A percentile compares a stretch with the other conserved stretches of the same genome.
Conservation (phyloP, 2,329 filamentous ascomycete species). For the Blastomyces silverae region DNA sequence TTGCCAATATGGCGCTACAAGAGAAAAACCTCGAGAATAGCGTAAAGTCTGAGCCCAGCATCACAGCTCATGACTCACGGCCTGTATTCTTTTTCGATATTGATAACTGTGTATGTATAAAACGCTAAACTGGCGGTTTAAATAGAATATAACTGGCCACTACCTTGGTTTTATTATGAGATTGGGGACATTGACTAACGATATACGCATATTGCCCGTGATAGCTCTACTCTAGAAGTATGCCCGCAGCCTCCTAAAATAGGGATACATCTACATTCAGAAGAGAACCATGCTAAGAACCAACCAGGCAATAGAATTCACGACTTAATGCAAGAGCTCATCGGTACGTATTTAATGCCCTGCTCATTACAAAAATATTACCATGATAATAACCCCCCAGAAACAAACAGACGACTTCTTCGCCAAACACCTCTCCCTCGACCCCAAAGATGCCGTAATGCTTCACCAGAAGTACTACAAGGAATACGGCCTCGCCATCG, state of each 20-base stretch:
- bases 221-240: constrained; percentile 77
- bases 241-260: constrained; percentile 25
- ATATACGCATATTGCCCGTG: constrained; percentile 9
- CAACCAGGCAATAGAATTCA: constrained; percentile 66
- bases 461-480: constrained; percentile 91
- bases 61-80: constrained; percentile 32
- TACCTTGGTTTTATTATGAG: not conserved
- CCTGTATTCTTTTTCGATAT: constrained; percentile 79
- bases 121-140: not conserved
- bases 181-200: constrained; percentile 2
- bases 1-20: not conserved
- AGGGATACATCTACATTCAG: not conserved
- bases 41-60: not conserved
- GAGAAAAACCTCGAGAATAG: constrained; percentile 3
- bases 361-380: constrained; percentile 37
- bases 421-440: constrained; percentile 63
- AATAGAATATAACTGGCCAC: not conserved
- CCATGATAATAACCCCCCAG: not conserved
- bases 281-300: constrained; percentile 14
- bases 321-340: constrained; percentile 79
- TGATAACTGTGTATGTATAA: constrained; percentile 72
- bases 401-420: constrained; percentile 51
- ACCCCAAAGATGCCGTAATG: constrained; percentile 68
- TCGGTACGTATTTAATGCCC: constrained; percentile 41
- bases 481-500: constrained; percentile 93